Evolutionary conservation across 1,139 yeast genomes (phyloP), one percentile per base, ranked within the genome.

Genomic region (Candida tetrigidarum): DNA sequence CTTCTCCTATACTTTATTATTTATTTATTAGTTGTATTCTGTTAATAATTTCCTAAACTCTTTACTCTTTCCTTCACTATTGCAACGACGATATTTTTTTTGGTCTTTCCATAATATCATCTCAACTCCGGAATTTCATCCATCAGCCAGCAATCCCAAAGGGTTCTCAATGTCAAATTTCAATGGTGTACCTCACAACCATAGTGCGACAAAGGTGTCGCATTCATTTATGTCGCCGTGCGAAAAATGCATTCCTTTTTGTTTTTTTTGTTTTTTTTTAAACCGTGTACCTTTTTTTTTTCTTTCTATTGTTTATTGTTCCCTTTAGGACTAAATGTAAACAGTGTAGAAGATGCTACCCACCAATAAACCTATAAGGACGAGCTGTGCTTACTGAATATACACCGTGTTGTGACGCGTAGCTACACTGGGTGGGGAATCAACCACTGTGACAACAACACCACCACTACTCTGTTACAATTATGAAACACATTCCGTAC

Each of bases 241-340:
- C 32, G n/a, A 7, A 10, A 22, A 10, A 7, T n/a, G n/a, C n/a
- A 22, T 22, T 22, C 8, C 8, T 22, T 22, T 5, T 22, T 22
- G 23, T 22, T 22, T 22, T 22, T 22, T 22, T 22, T 22, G 8
- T 22, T 22, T 22, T 22, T 22, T 22, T 22, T 22, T 26, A 10
- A 22, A 10, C 25, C 25, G 32, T 12, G 32, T 28, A 28, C 32
- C 32, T 30, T 30, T 30, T 30, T 16, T 30, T 30, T 11, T 30
- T 30, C 19, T 32, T 29, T 28, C 12, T 28, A n/a, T 11, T 27
- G 14, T 15, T 29, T 7, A 4, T 19, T 3, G 22, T n/a, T 25
- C 36, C 23, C 25, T 18, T 32, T 19, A 12, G 36, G 36, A 19
- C 16, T 18, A 32, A 10, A 18, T 32, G 36, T 32, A 32, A 32